Conservation (phyloP, 2,329 filamentous ascomycete genomes). For the Fusarium sp. region DNA sequence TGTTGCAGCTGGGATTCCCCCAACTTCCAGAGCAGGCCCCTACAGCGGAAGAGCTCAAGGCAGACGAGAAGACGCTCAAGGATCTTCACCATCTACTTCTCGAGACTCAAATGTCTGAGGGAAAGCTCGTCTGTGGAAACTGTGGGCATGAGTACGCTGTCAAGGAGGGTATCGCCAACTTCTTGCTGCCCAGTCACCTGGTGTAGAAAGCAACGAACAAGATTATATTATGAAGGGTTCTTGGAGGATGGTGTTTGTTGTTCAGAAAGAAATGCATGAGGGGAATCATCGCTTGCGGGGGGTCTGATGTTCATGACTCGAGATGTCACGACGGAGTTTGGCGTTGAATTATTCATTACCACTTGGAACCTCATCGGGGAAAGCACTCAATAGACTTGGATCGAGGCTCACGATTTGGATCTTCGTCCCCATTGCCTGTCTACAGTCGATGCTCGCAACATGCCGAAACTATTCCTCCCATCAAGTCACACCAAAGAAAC, state of each 20-base stretch:
- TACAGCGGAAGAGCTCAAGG: constrained; percentile 67
- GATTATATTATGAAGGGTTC: neutral
- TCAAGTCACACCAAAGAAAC: constrained; percentile 42
- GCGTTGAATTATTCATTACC: constrained; percentile 37
- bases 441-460: constrained; percentile 36
- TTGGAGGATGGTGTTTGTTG: neutral
- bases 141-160: constrained; percentile 95
- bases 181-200: constrained; percentile 90
- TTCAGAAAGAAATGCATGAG: neutral
- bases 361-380: constrained; percentile 23
- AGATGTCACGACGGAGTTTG: constrained; percentile 39
- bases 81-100: constrained; percentile 85
- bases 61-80: constrained; percentile 74
- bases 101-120: constrained; percentile 89
- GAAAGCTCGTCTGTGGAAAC: constrained; percentile 87
- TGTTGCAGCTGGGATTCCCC: constrained; percentile 77
- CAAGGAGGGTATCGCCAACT: constrained; percentile 96
- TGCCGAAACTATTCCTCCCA: constrained; percentile 38
- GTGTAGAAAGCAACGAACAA: constrained; percentile 57
- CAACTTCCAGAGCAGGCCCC: constrained; percentile 72
- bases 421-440: constrained; percentile 29
- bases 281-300: neutral
- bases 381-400: constrained; percentile 24
- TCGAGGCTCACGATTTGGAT: constrained; percentile 14
- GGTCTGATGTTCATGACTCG: constrained; percentile 7